phyloP scores from a whole-genome alignment of 352 stramenopile species.

The Globisporangium perplexum region DNA sequence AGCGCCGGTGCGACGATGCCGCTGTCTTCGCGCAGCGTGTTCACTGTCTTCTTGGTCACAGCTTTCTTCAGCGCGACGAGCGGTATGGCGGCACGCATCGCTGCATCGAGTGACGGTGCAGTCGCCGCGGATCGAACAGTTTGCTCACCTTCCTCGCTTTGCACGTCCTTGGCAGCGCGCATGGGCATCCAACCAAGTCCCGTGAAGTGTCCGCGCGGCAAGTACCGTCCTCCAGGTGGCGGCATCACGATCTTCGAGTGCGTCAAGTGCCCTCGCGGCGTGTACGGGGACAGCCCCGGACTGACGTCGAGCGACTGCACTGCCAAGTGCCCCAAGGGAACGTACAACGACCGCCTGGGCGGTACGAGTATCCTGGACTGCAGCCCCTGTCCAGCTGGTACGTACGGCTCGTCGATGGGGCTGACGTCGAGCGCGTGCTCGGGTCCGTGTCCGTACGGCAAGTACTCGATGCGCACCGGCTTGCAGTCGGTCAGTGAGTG shows the following conservation, averaged over 20 bases:
- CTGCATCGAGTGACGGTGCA: background rate
- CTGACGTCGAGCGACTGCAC: constrained; percentile 60
- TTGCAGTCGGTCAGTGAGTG: constrained; percentile 55
- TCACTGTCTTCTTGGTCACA: constrained; percentile 5
- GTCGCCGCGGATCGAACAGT: background rate
- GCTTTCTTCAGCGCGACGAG: constrained; percentile 7
- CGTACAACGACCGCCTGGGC: constrained; percentile 56
- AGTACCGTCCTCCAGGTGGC: constrained; percentile 45
- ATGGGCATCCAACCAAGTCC: constrained; percentile 44
- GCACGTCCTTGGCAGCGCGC: constrained; percentile 9
- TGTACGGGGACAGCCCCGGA: constrained; percentile 64
- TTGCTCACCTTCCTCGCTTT: background rate
- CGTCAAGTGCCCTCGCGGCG: constrained; percentile 59
- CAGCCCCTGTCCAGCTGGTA: constrained; percentile 56
- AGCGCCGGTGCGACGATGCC: background rate
- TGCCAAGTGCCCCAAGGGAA: constrained; percentile 64
- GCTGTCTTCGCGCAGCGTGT: constrained; percentile 4
- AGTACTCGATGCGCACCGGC: constrained; percentile 57
- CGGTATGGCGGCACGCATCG: background rate
- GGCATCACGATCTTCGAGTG: constrained; percentile 54
- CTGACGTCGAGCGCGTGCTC: constrained; percentile 54
- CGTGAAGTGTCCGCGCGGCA: constrained; percentile 46
- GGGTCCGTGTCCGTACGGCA: constrained; percentile 55
- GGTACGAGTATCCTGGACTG: constrained; percentile 57
- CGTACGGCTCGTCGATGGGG: constrained; percentile 47